Percentiles rank a stretch among this genome's conserved stretches.
Conservation (phyloP, 805 yeast species). For the Candida ulmi region DNA sequence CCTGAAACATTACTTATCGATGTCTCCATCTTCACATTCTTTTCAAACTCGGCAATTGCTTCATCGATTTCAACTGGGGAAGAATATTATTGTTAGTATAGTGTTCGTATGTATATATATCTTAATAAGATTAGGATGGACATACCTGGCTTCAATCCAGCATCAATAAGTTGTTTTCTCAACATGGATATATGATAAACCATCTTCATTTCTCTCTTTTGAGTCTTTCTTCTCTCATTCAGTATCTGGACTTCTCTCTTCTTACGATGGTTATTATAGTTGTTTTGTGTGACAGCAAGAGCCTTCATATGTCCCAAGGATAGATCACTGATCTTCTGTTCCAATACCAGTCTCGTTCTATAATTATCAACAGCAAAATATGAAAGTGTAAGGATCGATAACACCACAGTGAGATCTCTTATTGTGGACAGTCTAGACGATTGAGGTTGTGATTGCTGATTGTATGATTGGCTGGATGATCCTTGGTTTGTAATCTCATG, state of each 20-base stretch:
- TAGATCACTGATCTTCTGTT: slow-evolving; percentile 24
- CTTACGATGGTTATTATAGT: slow-evolving; percentile 44
- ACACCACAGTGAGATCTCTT: slow-evolving; percentile 35
- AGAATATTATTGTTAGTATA: slow-evolving; percentile 8
- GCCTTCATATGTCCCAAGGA: slow-evolving; percentile 28
- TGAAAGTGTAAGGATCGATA: slow-evolving; percentile 38
- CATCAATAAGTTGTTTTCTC: slow-evolving; percentile 53
- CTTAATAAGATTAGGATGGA: no score
- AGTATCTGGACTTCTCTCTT: slow-evolving; percentile 47
- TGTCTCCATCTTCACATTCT: slow-evolving; percentile 50
- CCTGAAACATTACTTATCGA: slow-evolving; percentile 52
- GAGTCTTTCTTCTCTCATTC: slow-evolving; percentile 44
- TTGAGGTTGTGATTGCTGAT: neutral
- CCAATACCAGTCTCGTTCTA: slow-evolving; percentile 32
- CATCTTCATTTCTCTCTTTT: slow-evolving; percentile 51
- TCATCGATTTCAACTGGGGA: slow-evolving; percentile 44
- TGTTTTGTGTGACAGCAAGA: slow-evolving; percentile 36
- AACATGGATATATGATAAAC: slow-evolving; percentile 61
- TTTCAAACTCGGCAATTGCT: slow-evolving; percentile 51
- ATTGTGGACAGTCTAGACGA: slow-evolving; percentile 12
- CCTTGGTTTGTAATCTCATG: no score
- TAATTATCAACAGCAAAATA: slow-evolving; percentile 51
- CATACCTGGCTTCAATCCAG: slow-evolving; percentile 47
- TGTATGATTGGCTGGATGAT: neutral
- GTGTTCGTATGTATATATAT: no score